Percentiles rank a stretch among this genome's conserved stretches.
Conservation (phyloP, 305 asterid genomes). For the Rubia peregrina region DNA sequence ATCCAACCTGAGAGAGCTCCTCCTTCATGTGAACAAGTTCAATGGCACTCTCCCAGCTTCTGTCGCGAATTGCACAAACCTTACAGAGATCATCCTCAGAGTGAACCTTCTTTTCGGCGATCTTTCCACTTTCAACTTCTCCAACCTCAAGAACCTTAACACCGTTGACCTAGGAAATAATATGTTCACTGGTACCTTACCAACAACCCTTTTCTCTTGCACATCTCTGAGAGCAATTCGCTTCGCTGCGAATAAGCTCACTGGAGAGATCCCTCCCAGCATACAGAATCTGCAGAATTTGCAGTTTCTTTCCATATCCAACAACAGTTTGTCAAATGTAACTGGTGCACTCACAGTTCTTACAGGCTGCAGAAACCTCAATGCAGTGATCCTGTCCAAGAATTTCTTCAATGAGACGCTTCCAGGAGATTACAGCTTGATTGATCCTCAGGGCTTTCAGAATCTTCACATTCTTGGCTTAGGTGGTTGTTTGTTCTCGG, state of each 20-base stretch:
- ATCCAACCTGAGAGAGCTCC: conserved; percentile 47
- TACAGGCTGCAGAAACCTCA: conserved; percentile 62
- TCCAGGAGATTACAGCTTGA: conserved; percentile 37
- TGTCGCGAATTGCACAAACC: conserved; percentile 57
- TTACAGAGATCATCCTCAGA: conserved; percentile 53
- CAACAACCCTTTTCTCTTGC: conserved; percentile 64
- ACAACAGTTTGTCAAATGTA: conserved; percentile 63
- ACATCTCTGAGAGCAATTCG: conserved; percentile 66
- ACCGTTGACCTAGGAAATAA: conserved; percentile 79
- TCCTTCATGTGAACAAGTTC: conserved; percentile 63
- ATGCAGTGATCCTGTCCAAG: conserved; percentile 52
- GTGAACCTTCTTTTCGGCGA: conserved; percentile 68
- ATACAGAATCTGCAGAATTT: conserved; percentile 50
- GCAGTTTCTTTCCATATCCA: conserved; percentile 78
- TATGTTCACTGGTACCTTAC: conserved; percentile 52
- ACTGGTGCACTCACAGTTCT: conserved; percentile 54
- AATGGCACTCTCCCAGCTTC: conserved; percentile 70
- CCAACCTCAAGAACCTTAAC: conserved; percentile 42
- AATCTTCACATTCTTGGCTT: conserved; percentile 58
- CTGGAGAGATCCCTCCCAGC: conserved; percentile 55
- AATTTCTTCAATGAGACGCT: conserved; percentile 59
- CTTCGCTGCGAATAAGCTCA: conserved; percentile 54
- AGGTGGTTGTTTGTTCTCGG: conserved; percentile 72
- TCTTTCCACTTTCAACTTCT: conserved; percentile 65
- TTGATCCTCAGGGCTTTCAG: conserved; percentile 35